These are phyloP conservation scores for Serendipita vermifera DNA, from an alignment of 768 basidiomycete genomes.

Conservation along the genomic window DNA sequence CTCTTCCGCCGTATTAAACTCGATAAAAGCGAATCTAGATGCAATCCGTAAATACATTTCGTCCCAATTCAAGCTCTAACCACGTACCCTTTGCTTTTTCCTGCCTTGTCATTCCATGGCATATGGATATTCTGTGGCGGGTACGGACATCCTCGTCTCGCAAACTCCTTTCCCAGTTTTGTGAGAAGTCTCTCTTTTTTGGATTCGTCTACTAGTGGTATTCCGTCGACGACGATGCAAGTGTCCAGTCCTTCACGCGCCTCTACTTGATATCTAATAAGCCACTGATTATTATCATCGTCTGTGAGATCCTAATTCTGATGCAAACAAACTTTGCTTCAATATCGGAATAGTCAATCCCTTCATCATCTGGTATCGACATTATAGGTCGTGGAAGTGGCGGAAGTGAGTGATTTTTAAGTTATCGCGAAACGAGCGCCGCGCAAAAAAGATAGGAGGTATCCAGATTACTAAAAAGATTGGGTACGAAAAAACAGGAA, in stretches of 20 bases:
- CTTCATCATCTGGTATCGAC: slow-evolving; percentile 34
- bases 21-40: slow-evolving; percentile 68
- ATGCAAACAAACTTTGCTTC: slow-evolving; percentile 54
- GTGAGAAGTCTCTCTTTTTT: slow-evolving; percentile 72
- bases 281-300: slow-evolving; percentile 12
- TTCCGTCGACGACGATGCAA: slow-evolving; percentile 81
- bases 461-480: too few relatives aligned
- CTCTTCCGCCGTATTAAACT: slow-evolving; percentile 57
- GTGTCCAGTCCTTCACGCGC: slow-evolving; percentile 83
- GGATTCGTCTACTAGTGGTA: slow-evolving; percentile 77
- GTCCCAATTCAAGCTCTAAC: slow-evolving; percentile 3
- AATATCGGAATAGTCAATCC: slow-evolving; percentile 80
- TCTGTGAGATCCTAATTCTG: not conserved
- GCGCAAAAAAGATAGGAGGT: too few relatives aligned
- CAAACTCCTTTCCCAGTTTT: slow-evolving; percentile 74
- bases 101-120: slow-evolving; percentile 73
- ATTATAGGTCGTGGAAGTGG: too few relatives aligned
- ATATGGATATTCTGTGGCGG: slow-evolving; percentile 68
- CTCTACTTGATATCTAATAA: slow-evolving; percentile 65
- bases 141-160: slow-evolving; percentile 62
- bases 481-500: too few relatives aligned
- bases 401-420: too few relatives aligned
- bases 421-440: too few relatives aligned
- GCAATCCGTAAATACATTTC: not conserved
- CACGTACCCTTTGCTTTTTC: slow-evolving; percentile 83